Evolutionary conservation across 768 basidiomycete genomes (phyloP).

Genomic region (Phlebiopsis flavidoalba): DNA sequence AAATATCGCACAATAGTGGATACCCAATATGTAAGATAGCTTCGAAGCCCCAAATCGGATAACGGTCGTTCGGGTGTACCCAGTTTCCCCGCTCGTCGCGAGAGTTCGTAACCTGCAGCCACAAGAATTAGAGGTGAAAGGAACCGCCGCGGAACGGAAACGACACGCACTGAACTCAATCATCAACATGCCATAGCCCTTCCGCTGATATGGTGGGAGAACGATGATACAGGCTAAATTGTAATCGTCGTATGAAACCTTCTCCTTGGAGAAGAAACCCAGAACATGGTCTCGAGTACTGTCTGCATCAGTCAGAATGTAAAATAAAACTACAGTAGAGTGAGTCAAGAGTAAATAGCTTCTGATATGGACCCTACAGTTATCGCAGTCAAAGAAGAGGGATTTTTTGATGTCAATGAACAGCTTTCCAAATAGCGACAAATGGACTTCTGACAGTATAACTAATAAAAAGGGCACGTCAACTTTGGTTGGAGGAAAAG

Average conservation of each 20-base stretch:
- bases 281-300: constrained; percentile 78
- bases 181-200: constrained; percentile 90
- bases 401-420: constrained; percentile 95
- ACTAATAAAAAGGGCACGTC: constrained; percentile 38
- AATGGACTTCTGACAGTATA: constrained; percentile 96
- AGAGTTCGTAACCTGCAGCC: constrained; percentile 82
- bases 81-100: constrained; percentile 68
- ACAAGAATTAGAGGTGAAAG: neutral
- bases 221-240: constrained; percentile 97
- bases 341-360: neutral
- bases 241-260: constrained; percentile 92
- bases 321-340: constrained; percentile 68
- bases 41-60: constrained; percentile 86
- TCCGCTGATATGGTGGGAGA: constrained; percentile 86
- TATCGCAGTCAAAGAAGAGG: constrained; percentile 84
- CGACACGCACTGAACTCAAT: constrained; percentile 88
- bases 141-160: neutral
- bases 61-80: constrained; percentile 95
- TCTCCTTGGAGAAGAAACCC: constrained; percentile 86
- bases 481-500: neutral
- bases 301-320: constrained; percentile 83
- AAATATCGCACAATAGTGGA: constrained; percentile 81
- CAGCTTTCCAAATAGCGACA: constrained; percentile 95
- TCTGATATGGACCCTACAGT: constrained; percentile 50
- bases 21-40: constrained; percentile 89